A percentile compares a stretch with the other conserved stretches of the same genome.
Evolutionary conservation across 495 filamentous ascomycete genomes (phyloP).

Genomic region (Cudoniella acicularis): DNA sequence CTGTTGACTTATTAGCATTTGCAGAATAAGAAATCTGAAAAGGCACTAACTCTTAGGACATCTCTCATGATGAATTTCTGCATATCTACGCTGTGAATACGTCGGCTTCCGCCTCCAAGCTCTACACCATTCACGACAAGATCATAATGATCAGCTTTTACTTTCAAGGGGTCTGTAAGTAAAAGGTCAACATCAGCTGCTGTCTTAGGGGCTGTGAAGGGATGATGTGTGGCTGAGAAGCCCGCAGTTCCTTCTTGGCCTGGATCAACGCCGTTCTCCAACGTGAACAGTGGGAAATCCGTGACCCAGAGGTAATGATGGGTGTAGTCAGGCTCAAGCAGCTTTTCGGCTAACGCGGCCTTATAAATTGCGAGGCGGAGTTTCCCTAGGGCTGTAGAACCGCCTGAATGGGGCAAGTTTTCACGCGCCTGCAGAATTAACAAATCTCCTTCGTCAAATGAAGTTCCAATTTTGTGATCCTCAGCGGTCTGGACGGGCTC

Average conservation of each 20-base stretch:
- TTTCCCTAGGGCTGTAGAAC: conserved; percentile 77
- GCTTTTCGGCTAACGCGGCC: conserved; percentile 53
- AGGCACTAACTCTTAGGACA: conserved; percentile 58
- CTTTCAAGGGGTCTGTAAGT: conserved; percentile 64
- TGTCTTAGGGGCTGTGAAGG: conserved; percentile 85
- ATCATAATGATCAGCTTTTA: conserved; percentile 83
- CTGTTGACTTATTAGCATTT: conserved; percentile 18
- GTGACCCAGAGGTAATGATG: conserved; percentile 80
- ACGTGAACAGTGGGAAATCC: conserved; percentile 89
- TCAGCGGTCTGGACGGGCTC: conserved; percentile 37
- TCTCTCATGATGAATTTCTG: conserved; percentile 83
- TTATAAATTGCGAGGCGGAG: conserved; percentile 69
- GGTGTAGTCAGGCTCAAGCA: conserved; percentile 49
- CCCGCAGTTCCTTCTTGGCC: conserved; percentile 80
- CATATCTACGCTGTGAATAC: conserved; percentile 82
- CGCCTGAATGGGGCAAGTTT: conserved; percentile 53
- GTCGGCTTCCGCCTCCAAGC: conserved; percentile 85
- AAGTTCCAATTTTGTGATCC: conserved; percentile 34
- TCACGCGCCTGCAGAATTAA: conserved; percentile 77
- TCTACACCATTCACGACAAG: conserved; percentile 95
- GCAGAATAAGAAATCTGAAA: neutral
- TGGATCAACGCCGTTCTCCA: conserved; percentile 60
- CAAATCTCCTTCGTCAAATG: conserved; percentile 63
- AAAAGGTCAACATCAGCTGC: conserved; percentile 71
- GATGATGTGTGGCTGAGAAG: conserved; percentile 87